Percentiles rank a stretch among this genome's conserved stretches.
These are phyloP conservation scores for Penicillium sp. DNA, from an alignment of 2,329 filamentous ascomycete genomes.

Conservation along the genomic window DNA sequence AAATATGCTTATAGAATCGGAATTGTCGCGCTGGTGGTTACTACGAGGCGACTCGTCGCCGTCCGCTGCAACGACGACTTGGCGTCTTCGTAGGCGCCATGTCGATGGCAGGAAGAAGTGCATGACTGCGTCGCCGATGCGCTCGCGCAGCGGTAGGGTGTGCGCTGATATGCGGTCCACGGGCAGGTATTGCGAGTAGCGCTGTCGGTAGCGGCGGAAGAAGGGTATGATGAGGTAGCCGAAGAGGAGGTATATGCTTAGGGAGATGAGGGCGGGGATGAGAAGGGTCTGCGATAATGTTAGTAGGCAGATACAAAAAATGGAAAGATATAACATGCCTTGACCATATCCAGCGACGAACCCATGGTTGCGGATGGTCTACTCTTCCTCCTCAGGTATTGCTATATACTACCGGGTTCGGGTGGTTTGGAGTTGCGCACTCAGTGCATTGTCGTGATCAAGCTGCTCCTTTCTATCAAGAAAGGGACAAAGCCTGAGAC, in stretches of 20 bases:
- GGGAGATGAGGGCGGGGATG: slow-evolving; percentile 66
- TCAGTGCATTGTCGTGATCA: background rate
- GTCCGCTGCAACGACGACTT: background rate
- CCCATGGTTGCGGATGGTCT: slow-evolving; percentile 7
- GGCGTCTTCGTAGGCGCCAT: slow-evolving; percentile 39
- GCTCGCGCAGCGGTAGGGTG: slow-evolving; percentile 54
- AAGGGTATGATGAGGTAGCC: slow-evolving; percentile 64
- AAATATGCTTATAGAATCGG: slow-evolving; percentile 45
- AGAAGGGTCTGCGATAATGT: slow-evolving; percentile 58
- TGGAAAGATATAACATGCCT: background rate
- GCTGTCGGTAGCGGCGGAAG: slow-evolving; percentile 65
- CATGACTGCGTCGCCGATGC: slow-evolving; percentile 39
- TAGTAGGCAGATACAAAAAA: background rate
- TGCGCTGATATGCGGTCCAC: slow-evolving; percentile 51
- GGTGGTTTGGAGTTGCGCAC: background rate
- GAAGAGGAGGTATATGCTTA: slow-evolving; percentile 63
- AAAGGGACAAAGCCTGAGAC: background rate
- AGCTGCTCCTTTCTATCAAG: background rate
- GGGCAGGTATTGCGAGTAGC: slow-evolving; percentile 71
- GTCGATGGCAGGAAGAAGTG: slow-evolving; percentile 41
- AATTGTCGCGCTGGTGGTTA: slow-evolving; percentile 45
- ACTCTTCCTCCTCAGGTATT: background rate
- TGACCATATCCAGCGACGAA: slow-evolving; percentile 13
- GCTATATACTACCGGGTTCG: background rate
- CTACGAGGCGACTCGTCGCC: background rate